Evolutionary conservation across 768 basidiomycete genomes (phyloP).

Genomic region (Suillus discolor): DNA sequence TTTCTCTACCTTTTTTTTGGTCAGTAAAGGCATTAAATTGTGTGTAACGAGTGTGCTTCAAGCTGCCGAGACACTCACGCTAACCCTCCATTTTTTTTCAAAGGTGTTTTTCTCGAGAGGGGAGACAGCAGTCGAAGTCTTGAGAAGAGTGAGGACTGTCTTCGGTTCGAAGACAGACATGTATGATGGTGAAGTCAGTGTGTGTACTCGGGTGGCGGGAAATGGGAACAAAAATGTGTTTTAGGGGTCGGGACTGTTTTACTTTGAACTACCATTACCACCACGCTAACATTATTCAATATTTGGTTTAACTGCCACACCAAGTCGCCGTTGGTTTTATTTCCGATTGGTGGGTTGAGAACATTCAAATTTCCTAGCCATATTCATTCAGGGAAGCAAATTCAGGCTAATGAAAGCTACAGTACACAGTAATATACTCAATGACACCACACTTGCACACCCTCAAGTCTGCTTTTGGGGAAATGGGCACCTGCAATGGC

Average conservation of each 20-base stretch:
- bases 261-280: neutral
- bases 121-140: neutral
- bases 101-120: neutral
- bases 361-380: neutral
- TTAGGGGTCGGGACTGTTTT: neutral
- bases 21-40: neutral
- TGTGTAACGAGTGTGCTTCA: neutral
- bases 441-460: slow-evolving; percentile 42
- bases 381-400: neutral
- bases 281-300: neutral
- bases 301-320: neutral
- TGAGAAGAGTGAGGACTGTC: slow-evolving; percentile 6
- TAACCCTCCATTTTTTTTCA: slow-evolving; percentile 8
- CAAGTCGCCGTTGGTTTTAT: neutral
- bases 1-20: slow-evolving; percentile 7
- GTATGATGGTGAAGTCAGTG: neutral
- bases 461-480: neutral
- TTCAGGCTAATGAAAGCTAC: neutral
- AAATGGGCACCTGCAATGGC: neutral
- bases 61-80: slow-evolving; percentile 3
- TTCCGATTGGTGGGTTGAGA: neutral
- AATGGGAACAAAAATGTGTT: neutral
- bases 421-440: slow-evolving; percentile 30
- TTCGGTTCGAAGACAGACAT: slow-evolving; percentile 18
- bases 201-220: neutral